Conservation (phyloP, 1,284 basidiomycete genomes). For the Leccinum pachyderme region DNA sequence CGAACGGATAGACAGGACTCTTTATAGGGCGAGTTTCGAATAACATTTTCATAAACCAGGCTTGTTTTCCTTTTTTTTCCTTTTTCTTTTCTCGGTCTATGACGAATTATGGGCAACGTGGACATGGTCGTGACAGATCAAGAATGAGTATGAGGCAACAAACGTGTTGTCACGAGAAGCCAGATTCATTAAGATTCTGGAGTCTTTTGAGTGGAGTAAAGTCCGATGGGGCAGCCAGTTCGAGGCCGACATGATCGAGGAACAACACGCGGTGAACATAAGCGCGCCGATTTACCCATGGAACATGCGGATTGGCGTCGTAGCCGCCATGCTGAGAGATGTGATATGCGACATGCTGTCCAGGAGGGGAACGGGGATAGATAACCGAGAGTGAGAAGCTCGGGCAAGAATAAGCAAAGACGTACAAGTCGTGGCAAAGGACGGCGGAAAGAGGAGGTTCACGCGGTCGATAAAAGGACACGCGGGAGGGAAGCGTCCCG, state of each 20-base stretch:
- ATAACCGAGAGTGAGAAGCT: constrained; percentile 38
- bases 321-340: constrained; percentile 26
- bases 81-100: constrained; percentile 37
- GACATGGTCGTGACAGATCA: constrained; percentile 62
- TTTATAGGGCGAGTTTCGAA: constrained; percentile 44
- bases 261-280: constrained; percentile 58
- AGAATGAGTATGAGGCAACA: constrained; percentile 57
- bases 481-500: constrained; percentile 40
- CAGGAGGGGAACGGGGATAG: constrained; percentile 16
- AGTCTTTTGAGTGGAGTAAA: constrained; percentile 66
- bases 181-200: constrained; percentile 53
- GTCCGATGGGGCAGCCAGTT: constrained; percentile 49
- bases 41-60: constrained; percentile 37
- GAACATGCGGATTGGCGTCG: constrained; percentile 34
- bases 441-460: constrained; percentile 27
- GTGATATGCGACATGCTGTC: constrained; percentile 31
- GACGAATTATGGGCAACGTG: constrained; percentile 73
- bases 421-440: constrained; percentile 37
- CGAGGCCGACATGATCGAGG: constrained; percentile 62
- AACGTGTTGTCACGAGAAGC: constrained; percentile 70
- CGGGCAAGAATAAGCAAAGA: constrained; percentile 34
- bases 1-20: constrained; percentile 26
- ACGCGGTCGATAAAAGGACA: constrained; percentile 34
- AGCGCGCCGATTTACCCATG: constrained; percentile 46
- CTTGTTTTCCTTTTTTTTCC: constrained; percentile 38